Evolutionary conservation across 2,329 filamentous ascomycete species (phyloP).

Genomic region (Epicoccum nigrum): DNA sequence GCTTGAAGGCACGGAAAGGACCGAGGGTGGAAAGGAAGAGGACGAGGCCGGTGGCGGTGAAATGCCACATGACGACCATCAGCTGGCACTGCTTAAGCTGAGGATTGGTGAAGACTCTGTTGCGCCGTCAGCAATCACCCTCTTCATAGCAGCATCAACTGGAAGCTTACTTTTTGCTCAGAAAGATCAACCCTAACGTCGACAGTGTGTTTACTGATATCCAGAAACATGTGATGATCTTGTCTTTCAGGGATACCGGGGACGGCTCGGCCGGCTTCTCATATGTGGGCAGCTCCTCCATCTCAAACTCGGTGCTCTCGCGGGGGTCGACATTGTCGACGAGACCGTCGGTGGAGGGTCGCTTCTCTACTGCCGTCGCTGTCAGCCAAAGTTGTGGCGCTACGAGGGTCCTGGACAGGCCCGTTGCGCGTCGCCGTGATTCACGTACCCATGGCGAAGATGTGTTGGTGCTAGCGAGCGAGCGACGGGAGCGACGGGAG

Average conservation of each 20-base stretch:
- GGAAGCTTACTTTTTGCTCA: constrained; percentile 52
- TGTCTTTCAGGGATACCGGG: constrained; percentile 43
- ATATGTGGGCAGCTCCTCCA: constrained; percentile 44
- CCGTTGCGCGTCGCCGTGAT: background rate
- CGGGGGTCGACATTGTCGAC: constrained; percentile 48
- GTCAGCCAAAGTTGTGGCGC: constrained; percentile 20
- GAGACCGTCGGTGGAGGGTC: constrained; percentile 47
- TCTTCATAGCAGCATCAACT: background rate
- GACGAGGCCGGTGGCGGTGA: constrained; percentile 52
- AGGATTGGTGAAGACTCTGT: constrained; percentile 52
- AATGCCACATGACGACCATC: constrained; percentile 57
- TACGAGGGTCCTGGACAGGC: background rate
- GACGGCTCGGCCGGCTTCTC: constrained; percentile 38
- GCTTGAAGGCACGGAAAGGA: constrained; percentile 54
- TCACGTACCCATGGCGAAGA: constrained; percentile 37
- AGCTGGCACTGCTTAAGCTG: constrained; percentile 54
- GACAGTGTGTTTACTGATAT: constrained; percentile 53
- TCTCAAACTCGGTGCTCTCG: constrained; percentile 35
- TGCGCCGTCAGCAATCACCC: constrained; percentile 28
- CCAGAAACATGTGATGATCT: constrained; percentile 48
- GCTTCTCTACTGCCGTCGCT: constrained; percentile 42
- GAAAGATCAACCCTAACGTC: constrained; percentile 52
- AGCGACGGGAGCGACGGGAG: too few relatives aligned
- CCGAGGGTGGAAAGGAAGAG: constrained; percentile 51
- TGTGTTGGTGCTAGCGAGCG: constrained; percentile 28